Percentiles rank a stretch among this genome's conserved stretches.
phyloP scores from a whole-genome alignment of 176 grass and related monocot species.

The Paspalum vaginatum region DNA sequence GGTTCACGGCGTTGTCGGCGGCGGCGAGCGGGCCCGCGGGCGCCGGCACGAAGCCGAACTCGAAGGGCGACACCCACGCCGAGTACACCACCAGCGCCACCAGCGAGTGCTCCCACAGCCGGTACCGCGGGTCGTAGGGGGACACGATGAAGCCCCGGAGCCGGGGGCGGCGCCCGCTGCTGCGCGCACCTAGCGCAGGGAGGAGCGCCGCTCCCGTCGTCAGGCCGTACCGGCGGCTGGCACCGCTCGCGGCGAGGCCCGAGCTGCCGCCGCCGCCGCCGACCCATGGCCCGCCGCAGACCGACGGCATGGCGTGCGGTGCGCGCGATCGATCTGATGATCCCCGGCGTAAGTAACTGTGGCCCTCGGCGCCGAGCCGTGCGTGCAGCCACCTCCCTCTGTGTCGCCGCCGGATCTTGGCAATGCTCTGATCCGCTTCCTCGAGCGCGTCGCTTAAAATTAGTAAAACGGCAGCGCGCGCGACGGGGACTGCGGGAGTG shows the following conservation, averaged over 20 bases:
- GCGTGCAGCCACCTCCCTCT: neutral
- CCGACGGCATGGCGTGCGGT: neutral
- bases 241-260: no score
- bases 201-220: constrained; percentile 33
- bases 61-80: constrained; percentile 78
- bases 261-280: neutral
- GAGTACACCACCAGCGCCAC: constrained; percentile 61
- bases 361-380: neutral
- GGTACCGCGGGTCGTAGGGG: constrained; percentile 65
- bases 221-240: neutral
- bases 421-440: neutral
- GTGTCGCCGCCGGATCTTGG: neutral
- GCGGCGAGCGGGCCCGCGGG: constrained; percentile 41
- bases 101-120: constrained; percentile 34
- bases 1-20: constrained; percentile 63
- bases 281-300: neutral
- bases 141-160: constrained; percentile 62
- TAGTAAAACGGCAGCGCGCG: neutral
- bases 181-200: constrained; percentile 57
- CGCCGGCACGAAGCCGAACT: constrained; percentile 63
- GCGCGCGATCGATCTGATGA: no score
- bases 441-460: constrained; percentile 23
- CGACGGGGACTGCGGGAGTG: constrained; percentile 11
- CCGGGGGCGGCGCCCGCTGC: neutral
- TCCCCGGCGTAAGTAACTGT: no score